Evolutionary conservation across 164 flowering plant genomes (phyloP).

Genomic region (Liriodendron chinense): DNA sequence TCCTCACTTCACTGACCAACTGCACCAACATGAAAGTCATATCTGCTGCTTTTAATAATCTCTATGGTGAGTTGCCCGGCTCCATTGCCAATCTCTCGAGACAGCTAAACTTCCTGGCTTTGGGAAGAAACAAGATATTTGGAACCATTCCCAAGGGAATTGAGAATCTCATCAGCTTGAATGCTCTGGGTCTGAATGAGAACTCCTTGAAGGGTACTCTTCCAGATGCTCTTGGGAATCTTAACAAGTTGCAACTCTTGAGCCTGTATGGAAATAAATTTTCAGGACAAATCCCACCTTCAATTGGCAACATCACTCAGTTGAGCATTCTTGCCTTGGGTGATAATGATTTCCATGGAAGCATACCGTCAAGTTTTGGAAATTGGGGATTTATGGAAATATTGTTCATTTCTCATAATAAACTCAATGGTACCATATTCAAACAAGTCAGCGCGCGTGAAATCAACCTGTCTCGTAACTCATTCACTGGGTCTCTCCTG

Average conservation of each 20-base stretch:
- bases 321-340: background rate
- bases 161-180: background rate
- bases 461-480: background rate
- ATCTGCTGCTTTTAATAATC: background rate
- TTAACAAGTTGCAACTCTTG: background rate
- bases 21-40: background rate
- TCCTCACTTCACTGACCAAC: background rate
- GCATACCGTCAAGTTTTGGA: constrained; percentile 6
- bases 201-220: background rate
- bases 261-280: background rate
- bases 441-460: background rate
- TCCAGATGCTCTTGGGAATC: background rate
- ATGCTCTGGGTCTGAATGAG: background rate
- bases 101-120: background rate
- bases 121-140: background rate
- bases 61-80: background rate
- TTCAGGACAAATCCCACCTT: background rate
- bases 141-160: background rate
- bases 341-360: background rate
- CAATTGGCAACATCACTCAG: background rate
- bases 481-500: background rate
- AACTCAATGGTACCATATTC: constrained; percentile 23
- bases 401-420: constrained; percentile 11
- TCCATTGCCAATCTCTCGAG: constrained; percentile 2
- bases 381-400: constrained; percentile 5